phyloP scores from a whole-genome alignment of 2,329 filamentous ascomycete genomes.

The Penicillium brasilianum region DNA sequence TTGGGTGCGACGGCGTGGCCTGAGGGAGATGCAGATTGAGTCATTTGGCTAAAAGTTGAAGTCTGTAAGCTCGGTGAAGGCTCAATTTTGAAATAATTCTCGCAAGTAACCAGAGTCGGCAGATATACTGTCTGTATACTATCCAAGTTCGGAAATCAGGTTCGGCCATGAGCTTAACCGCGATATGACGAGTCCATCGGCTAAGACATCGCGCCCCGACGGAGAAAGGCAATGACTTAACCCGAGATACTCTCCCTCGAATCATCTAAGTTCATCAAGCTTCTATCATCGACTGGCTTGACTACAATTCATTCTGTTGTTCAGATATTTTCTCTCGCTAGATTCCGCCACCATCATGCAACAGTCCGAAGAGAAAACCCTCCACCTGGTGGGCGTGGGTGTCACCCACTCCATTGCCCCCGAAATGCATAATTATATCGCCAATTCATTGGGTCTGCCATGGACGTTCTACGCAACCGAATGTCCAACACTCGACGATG shows the following conservation, averaged over 20 bases:
- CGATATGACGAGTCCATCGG: background rate
- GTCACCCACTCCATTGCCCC: constrained; percentile 27
- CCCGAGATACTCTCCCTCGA: background rate
- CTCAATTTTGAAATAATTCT: background rate
- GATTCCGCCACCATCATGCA: background rate
- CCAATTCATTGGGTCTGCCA: constrained; percentile 22
- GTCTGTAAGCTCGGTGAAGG: background rate
- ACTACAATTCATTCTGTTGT: background rate
- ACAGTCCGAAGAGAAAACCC: constrained; percentile 13
- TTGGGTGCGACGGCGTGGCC: background rate
- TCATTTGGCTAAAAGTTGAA: background rate
- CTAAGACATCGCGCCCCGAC: background rate
- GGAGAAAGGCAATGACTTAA: background rate
- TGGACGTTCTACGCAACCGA: constrained; percentile 25
- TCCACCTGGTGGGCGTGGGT: constrained; percentile 25
- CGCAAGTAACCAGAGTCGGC: background rate
- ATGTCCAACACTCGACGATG: constrained; percentile 18
- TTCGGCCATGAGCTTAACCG: constrained; percentile 24
- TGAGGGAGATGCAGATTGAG: constrained; percentile 2
- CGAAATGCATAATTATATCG: constrained; percentile 27
- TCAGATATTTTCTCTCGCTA: background rate
- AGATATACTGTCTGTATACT: background rate
- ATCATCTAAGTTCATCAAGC: background rate
- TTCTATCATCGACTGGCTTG: background rate
- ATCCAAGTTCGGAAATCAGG: background rate